Evolutionary conservation across 202 grass and related monocot species (phyloP), one percentile per base, ranked within the genome.

Genomic region (Eragrostis tef): DNA sequence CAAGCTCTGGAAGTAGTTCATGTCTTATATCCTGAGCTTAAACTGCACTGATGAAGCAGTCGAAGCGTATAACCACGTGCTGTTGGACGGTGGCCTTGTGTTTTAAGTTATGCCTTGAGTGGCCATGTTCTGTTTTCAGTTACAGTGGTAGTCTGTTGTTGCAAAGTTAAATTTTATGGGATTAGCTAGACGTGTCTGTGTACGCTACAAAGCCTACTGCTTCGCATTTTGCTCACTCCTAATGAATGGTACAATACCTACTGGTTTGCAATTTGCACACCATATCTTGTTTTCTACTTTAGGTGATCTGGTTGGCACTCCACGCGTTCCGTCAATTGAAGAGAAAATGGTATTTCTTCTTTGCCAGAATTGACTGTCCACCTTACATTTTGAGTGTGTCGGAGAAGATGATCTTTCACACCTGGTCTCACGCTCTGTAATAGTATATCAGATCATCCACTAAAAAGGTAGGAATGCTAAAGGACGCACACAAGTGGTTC

Each of bases 1-100:
- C 50, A 97, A 97, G 85, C 73, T 97, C 59, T 94, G 91, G 91
- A 97, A 97, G 89, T 97, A 47, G 62, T 17, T 0, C 63, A 63
- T 39, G 1, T 3, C 70, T 11, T 24, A 31, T 20, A 66, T 49
- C 9, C 15, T 0, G 3, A 79, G 12, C 80, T 74, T 80, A 74
- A 11, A 8, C 31, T 4, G 52, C 17, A 16, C 62, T 14, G 81
- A 22, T 73, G 69, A 62, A 72, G 24, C 79, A 26, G 24, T 7
- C 14, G 51, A 82, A 74, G 53, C 51, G 11, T 86, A 71, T 85
- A 81, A 59, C 83, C 43, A 59, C 50, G 52, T 73, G 81, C 47
- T 84, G 5, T 51, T 51, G 74, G 75, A 84, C 75, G 22, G 20
- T 46, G n/a, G 19, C 41, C 9, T 25, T 77, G 49, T 77, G 21